Base-by-base conservation (phyloP, 768 basidiomycete species). In the Clavaria fumosa region DNA sequence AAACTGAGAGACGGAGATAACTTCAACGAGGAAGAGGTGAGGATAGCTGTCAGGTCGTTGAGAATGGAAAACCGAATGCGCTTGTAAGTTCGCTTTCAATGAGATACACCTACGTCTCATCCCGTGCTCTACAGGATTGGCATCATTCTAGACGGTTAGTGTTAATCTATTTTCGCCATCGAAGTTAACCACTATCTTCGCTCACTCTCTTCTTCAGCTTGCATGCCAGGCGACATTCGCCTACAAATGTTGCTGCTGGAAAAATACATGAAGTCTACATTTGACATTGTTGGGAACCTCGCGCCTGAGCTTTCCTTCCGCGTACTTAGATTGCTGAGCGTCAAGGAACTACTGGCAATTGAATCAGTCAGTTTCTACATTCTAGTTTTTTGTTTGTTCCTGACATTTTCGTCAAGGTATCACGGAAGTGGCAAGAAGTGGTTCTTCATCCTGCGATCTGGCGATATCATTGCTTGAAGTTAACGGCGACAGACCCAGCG, bases 221-320 rank as follows among this genome's bases (percentile, higher is more conserved):
- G 78, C 55, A 63, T 84, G 44, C 86, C 88, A 0, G 83, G 84
- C 22, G 88, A 90, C 47, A 82, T 90, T 22, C 72, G 71, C 7
- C 64, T 83, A 4, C 88, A 89, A 53, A 85, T 91, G 31, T 66
- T 80, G 1, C 70, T 85, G 2, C 69, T 93, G 12, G 73, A 89
- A 54, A 85, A 86, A 54, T 90, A 93, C 46, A 69, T 71, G 23
- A 73, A 68, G 47, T 80, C 80, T 9, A 80, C 83, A 4, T 83
- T 83, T 48, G 89, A 93, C 50, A 66, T 93, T 34, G 60, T 91
- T 21, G 78, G 80, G 5, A 66, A 67, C 31, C 63, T 91, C 12
- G 65, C 78, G 0, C 75, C 75, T 0, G 67, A 76, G 14, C 55
- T 89, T 1, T 69, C 74, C 0, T 63, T 78, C 44, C 66, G 68